These are phyloP conservation scores for Nidularia sp. DNA, from an alignment of 768 basidiomycete species.

Conservation along the genomic window DNA sequence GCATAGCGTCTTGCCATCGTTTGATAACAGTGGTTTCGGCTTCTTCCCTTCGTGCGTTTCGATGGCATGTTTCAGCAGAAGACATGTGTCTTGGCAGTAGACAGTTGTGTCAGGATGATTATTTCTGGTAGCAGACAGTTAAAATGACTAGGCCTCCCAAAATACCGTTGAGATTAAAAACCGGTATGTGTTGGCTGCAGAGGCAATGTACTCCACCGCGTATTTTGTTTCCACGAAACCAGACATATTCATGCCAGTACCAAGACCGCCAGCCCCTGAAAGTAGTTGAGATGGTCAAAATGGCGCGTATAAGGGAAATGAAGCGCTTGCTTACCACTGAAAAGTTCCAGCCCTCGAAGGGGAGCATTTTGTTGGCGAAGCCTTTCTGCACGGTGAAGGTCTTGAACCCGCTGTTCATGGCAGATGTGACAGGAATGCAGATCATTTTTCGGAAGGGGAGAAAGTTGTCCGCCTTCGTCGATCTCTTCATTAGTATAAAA, in stretches of 20 bases:
- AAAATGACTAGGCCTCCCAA: background rate
- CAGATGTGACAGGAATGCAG: slow-evolving; percentile 40
- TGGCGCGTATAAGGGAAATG: background rate
- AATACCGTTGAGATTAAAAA: slow-evolving; percentile 21
- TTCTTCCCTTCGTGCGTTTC: slow-evolving; percentile 36
- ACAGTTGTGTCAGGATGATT: slow-evolving; percentile 62
- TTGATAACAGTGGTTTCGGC: slow-evolving; percentile 33
- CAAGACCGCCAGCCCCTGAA: slow-evolving; percentile 72
- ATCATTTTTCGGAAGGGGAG: slow-evolving; percentile 10
- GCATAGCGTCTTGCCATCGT: slow-evolving; percentile 29
- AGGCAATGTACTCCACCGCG: slow-evolving; percentile 62
- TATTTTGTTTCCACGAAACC: slow-evolving; percentile 61
- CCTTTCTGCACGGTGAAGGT: slow-evolving; percentile 18
- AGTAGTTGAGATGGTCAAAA: background rate
- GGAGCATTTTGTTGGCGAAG: slow-evolving; percentile 34
- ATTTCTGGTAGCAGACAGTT: slow-evolving; percentile 26
- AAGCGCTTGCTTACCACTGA: slow-evolving; percentile 44
- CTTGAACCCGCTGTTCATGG: slow-evolving; percentile 20
- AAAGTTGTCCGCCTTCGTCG: slow-evolving; percentile 11
- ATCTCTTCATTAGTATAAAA: slow-evolving; percentile 45
- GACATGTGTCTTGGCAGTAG: slow-evolving; percentile 62
- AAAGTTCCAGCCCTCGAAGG: slow-evolving; percentile 62
- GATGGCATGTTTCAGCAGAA: slow-evolving; percentile 56
- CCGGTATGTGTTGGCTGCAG: slow-evolving; percentile 64
- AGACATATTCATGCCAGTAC: slow-evolving; percentile 60